Conservation (phyloP, 1,139 yeast species). For the Scheffersomyces lignicola region DNA sequence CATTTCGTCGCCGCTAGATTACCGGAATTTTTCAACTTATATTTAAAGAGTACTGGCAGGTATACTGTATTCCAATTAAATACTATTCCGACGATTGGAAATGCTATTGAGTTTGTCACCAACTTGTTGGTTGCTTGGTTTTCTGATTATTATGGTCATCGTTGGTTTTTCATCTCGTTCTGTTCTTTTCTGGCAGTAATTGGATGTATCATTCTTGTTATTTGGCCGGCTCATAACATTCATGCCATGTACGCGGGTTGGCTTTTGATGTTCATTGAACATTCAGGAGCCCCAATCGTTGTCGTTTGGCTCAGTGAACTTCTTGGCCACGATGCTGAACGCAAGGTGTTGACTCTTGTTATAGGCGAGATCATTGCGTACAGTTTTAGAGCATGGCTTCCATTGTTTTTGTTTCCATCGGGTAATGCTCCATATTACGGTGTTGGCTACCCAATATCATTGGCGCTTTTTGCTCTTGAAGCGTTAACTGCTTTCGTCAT, state of each 20-base stretch:
- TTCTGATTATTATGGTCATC: conserved; percentile 20
- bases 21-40: conserved; percentile 19
- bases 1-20: conserved; percentile 15
- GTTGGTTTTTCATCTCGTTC: conserved; percentile 16
- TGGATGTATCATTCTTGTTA: conserved; percentile 18
- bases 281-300: conserved; percentile 20
- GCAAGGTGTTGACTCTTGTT: conserved; percentile 19
- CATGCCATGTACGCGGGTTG: conserved; percentile 19
- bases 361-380: conserved; percentile 19
- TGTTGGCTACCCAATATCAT: conserved; percentile 19
- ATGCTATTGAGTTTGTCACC: conserved; percentile 23
- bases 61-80: conserved; percentile 27
- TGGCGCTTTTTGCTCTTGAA: conserved; percentile 17
- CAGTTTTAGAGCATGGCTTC: conserved; percentile 20
- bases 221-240: conserved; percentile 10
- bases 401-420: conserved; percentile 10
- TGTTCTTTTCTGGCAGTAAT: conserved; percentile 17
- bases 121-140: conserved; percentile 18
- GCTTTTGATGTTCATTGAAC: conserved; percentile 18
- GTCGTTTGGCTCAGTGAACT: conserved; percentile 23
- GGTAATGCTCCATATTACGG: conserved; percentile 19
- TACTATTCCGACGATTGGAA: conserved; percentile 30
- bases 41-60: conserved; percentile 24
- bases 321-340: conserved; percentile 17
- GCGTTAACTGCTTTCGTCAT: conserved; percentile 14